phyloP scores from a whole-genome alignment of 371 early-diverging fungal species.

The Mortierella sp. region DNA sequence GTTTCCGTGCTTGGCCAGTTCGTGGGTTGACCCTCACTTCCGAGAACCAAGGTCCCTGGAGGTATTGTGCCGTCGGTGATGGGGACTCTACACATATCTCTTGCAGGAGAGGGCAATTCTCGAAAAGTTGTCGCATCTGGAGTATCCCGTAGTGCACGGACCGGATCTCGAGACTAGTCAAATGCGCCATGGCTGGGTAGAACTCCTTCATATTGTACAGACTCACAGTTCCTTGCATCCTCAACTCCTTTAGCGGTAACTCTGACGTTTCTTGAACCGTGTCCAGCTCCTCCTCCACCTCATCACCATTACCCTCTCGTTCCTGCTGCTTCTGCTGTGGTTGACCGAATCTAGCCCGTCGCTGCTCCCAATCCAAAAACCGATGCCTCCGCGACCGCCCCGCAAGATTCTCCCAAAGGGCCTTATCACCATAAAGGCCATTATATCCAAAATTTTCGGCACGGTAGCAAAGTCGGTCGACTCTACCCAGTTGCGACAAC shows the following conservation, averaged over 20 bases:
- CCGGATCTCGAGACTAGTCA: neutral
- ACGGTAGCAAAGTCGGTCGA: neutral
- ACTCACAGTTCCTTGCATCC: neutral
- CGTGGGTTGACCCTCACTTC: neutral
- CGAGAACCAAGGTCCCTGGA: neutral
- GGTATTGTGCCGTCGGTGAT: neutral
- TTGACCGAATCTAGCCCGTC: neutral
- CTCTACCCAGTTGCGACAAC: neutral
- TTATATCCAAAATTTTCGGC: no score
- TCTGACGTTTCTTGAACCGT: neutral
- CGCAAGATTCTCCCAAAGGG: neutral
- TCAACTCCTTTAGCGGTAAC: neutral
- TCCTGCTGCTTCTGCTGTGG: neutral
- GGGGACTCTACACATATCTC: neutral
- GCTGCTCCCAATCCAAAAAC: constrained; percentile 3
- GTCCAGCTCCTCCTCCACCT: neutral
- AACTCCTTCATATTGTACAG: neutral
- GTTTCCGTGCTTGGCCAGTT: neutral
- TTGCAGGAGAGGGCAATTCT: neutral
- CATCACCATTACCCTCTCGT: neutral
- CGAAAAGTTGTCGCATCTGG: neutral
- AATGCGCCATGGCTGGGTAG: neutral
- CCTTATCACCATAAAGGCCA: no score
- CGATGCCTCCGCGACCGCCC: neutral
- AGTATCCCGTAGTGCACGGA: neutral